Evolutionary conservation across 2,329 filamentous ascomycete genomes (phyloP).

Genomic region (Mycosphaerella sp.): DNA sequence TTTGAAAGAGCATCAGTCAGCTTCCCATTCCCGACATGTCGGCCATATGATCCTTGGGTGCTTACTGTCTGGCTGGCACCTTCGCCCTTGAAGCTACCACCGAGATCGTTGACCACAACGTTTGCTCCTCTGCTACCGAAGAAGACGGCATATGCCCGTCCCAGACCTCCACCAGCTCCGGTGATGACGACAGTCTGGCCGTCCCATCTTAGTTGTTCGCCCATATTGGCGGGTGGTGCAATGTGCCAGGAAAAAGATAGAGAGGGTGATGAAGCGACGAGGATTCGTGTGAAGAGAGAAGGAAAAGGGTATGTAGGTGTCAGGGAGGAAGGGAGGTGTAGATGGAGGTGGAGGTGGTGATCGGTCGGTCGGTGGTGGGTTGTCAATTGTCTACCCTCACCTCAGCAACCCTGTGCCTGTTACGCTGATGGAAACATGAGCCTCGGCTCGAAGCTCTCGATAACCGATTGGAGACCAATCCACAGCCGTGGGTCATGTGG

Average conservation of each 20-base stretch:
- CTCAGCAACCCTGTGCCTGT: slow-evolving; percentile 1
- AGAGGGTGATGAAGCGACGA: slow-evolving; percentile 7
- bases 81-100: slow-evolving; percentile 88
- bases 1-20: slow-evolving; percentile 6
- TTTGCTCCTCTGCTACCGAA: slow-evolving; percentile 88
- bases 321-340: neutral
- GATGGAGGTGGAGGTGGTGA: no score
- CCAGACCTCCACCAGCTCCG: slow-evolving; percentile 74
- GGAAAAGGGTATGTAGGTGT: no score
- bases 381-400: neutral
- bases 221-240: slow-evolving; percentile 44
- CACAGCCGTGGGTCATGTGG: neutral
- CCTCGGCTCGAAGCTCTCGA: neutral
- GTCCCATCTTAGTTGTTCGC: slow-evolving; percentile 69
- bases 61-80: slow-evolving; percentile 63
- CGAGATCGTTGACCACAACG: slow-evolving; percentile 94
- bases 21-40: neutral
- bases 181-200: slow-evolving; percentile 85
- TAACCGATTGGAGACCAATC: neutral
- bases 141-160: slow-evolving; percentile 78
- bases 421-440: neutral
- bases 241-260: neutral
- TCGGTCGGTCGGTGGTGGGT: neutral
- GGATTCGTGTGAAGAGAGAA: slow-evolving; percentile 3
- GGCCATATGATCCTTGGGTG: neutral